phyloP scores from a whole-genome alignment of 2,329 filamentous ascomycete species.

The Dissoconium aciculare region DNA sequence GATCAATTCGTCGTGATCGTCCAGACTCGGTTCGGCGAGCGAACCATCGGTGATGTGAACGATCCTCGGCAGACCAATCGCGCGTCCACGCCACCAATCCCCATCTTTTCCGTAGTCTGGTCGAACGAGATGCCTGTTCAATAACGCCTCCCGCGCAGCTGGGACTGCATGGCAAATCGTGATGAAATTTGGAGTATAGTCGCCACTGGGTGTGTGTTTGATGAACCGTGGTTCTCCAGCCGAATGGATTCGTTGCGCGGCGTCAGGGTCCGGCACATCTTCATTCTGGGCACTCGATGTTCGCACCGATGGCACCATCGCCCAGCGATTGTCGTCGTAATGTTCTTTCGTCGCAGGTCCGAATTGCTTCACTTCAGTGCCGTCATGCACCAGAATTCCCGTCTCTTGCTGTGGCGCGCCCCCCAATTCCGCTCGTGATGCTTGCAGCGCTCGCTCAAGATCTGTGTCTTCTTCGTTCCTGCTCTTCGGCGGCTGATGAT shows the following conservation, averaged over 20 bases:
- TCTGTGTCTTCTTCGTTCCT: constrained; percentile 21
- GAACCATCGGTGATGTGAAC: constrained; percentile 27
- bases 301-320: constrained; percentile 26
- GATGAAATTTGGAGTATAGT: constrained; percentile 43
- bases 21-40: constrained; percentile 17
- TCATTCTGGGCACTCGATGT: not conserved
- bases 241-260: constrained; percentile 25
- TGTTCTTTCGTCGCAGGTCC: constrained; percentile 39
- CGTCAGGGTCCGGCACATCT: not conserved
- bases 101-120: constrained; percentile 40
- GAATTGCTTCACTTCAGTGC: constrained; percentile 30
- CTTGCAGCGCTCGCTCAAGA: constrained; percentile 15
- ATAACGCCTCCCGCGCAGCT: constrained; percentile 40
- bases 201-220: constrained; percentile 37
- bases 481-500: constrained; percentile 14
- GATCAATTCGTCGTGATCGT: constrained; percentile 33
- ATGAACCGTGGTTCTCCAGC: constrained; percentile 41
- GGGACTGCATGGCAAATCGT: constrained; percentile 50
- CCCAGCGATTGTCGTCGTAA: constrained; percentile 42
- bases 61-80: constrained; percentile 36
- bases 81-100: constrained; percentile 48
- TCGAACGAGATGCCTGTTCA: constrained; percentile 32
- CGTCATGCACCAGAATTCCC: constrained; percentile 32
- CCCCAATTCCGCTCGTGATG: constrained; percentile 11
- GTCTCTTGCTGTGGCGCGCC: constrained; percentile 33